Base-by-base conservation (phyloP, 73 alveolate genomes). In the Breviolum minutum region DNA sequence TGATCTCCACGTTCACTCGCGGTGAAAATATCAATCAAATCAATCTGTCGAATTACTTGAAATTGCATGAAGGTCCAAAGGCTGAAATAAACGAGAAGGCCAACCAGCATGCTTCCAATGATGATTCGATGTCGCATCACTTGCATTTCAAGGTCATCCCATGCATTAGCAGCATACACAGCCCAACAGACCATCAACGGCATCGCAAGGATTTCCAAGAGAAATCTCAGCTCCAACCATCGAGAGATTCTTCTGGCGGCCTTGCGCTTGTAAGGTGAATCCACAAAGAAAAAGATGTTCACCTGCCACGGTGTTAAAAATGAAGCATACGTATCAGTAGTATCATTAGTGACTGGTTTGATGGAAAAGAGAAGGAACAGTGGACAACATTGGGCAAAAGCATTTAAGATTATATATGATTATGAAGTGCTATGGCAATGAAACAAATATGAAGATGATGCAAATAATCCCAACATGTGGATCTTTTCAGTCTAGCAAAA, bases 221-320 rank as follows among this genome's bases (percentile, higher is more conserved):
- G 60, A 61, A 92, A 76, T 32, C 84, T 54, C 66, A 76, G 24
- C 64, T 92, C 98, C 80, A 92, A 64, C 89, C 98, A 86, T 30
- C 29, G n/a, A 7, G 80, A 62, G 71, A 92, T 92, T 26, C 84
- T 77, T 26, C 90, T 63, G 40, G 98, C 98, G 6, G 91, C 98
- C 48, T 84, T 63, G 79, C 98, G 98, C 98, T 92, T 92, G 90
- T 92, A 92, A 0, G 98, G 89, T 62, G 98, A 92, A 48, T 92
- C 98, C 98, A 92, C 98, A 11, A 92, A 92, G 70, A 54, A 76
- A 66, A 92, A 92, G 5, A 92, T 30, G 80, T 92, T 92, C 81
- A 92, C 97, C 92, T 83, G 11, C 26, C 63, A 73, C 40, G 54
- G 54, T 40, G 54, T 3, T 40, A 40, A 0, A 40, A 40, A 40